A percentile compares a stretch with the other conserved stretches of the same genome.
Evolutionary conservation across 2,329 filamentous ascomycete genomes (phyloP).

Genomic region (Epichloe hybrida): DNA sequence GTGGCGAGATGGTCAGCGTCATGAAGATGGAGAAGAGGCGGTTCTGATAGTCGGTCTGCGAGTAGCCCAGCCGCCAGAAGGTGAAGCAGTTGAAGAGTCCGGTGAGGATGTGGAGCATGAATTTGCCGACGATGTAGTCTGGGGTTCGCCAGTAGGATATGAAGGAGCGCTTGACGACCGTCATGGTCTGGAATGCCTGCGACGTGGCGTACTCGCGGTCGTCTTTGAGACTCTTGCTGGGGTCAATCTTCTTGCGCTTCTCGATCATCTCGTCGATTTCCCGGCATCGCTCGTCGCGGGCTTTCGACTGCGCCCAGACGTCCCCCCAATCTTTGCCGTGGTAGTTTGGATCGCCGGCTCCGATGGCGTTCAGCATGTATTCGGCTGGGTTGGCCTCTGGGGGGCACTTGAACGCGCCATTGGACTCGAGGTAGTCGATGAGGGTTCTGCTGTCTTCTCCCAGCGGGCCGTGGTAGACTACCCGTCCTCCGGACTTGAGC

Average conservation of each 20-base stretch:
- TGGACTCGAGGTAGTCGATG: constrained; percentile 37
- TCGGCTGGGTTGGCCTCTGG: constrained; percentile 38
- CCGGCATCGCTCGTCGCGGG: constrained; percentile 29
- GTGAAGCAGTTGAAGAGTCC: constrained; percentile 60
- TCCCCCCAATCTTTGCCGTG: constrained; percentile 48
- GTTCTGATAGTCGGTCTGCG: constrained; percentile 51
- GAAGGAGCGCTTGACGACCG: constrained; percentile 45
- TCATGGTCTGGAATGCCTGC: constrained; percentile 34
- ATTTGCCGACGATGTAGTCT: constrained; percentile 48
- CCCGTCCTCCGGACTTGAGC: constrained; percentile 37
- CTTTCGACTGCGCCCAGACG: constrained; percentile 41
- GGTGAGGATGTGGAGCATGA: constrained; percentile 47
- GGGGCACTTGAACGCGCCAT: constrained; percentile 36
- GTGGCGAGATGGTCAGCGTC: constrained; percentile 60
- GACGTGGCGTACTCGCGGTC: constrained; percentile 52
- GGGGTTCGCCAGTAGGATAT: constrained; percentile 52
- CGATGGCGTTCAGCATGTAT: constrained; percentile 43
- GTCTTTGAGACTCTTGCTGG: constrained; percentile 27
- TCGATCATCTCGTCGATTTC: constrained; percentile 41
- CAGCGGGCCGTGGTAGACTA: constrained; percentile 41
- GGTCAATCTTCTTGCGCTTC: constrained; percentile 26
- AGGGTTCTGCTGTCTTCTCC: constrained; percentile 34
- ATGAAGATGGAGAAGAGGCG: constrained; percentile 66
- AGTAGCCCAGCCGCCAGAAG: constrained; percentile 48
- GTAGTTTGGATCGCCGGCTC: constrained; percentile 48